These are phyloP conservation scores for Claviceps sp. DNA, from an alignment of 2,329 filamentous ascomycete species.

Conservation along the genomic window DNA sequence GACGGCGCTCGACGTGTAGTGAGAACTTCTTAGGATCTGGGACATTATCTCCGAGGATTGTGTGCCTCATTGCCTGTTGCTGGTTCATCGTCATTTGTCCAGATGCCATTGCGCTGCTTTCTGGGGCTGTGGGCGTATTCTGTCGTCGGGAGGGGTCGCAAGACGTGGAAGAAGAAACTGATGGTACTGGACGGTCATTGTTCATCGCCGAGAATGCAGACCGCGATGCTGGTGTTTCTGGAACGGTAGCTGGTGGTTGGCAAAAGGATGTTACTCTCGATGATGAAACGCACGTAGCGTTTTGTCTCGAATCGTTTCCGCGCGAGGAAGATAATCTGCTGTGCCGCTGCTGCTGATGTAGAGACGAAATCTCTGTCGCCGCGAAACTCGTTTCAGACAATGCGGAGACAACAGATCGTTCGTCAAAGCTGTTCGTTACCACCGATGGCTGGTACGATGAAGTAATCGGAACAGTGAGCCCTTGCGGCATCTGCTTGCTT, in stretches of 20 bases:
- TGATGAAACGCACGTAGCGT: neutral
- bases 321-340: neutral
- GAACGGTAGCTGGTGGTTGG: slow-evolving; percentile 11
- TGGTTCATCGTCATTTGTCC: slow-evolving; percentile 32
- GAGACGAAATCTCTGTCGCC: slow-evolving; percentile 15
- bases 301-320: neutral
- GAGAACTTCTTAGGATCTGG: slow-evolving; percentile 33
- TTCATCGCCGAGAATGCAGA: slow-evolving; percentile 12
- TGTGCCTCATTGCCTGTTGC: slow-evolving; percentile 26
- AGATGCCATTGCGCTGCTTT: slow-evolving; percentile 17
- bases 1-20: slow-evolving; percentile 32
- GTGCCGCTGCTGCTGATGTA: neutral
- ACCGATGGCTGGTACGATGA: slow-evolving; percentile 8
- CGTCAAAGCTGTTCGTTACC: slow-evolving; percentile 10
- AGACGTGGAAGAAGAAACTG: slow-evolving; percentile 13
- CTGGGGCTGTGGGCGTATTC: slow-evolving; percentile 9
- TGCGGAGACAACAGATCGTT: slow-evolving; percentile 14
- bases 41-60: slow-evolving; percentile 24
- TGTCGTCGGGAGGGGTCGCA: slow-evolving; percentile 12
- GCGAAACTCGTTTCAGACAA: slow-evolving; percentile 22
- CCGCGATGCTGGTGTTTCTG: slow-evolving; percentile 8
- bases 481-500: slow-evolving; percentile 10
- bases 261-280: slow-evolving; percentile 1
- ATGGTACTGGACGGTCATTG: slow-evolving; percentile 8
- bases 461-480: neutral